phyloP scores from a whole-genome alignment of 768 basidiomycete genomes.

The Rhizopogon sp. region DNA sequence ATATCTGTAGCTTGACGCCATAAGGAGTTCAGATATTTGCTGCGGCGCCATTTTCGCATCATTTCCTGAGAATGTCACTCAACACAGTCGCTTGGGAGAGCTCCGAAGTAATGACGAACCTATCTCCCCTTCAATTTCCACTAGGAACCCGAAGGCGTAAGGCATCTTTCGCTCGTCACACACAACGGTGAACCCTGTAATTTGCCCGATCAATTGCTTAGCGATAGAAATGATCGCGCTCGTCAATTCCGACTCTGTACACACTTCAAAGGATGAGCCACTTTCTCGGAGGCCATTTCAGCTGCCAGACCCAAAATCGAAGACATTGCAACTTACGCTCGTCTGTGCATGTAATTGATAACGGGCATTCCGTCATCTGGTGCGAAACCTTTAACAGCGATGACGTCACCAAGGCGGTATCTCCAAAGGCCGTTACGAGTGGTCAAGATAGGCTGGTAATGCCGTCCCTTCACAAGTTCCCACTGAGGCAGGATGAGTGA shows the following conservation, averaged over 20 bases:
- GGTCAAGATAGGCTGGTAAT: slow-evolving; percentile 5
- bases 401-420: slow-evolving; percentile 5
- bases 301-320: neutral
- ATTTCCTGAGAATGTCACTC: neutral
- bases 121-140: slow-evolving; percentile 1
- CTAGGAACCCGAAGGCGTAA: slow-evolving; percentile 6
- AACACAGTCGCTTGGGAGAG: neutral
- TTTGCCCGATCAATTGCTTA: slow-evolving; percentile 8
- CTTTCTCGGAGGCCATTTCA: neutral
- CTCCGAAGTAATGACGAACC: neutral
- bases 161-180: slow-evolving; percentile 13
- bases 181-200: slow-evolving; percentile 18
- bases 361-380: neutral
- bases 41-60: neutral
- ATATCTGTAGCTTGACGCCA: neutral
- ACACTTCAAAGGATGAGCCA: neutral
- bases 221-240: slow-evolving; percentile 8
- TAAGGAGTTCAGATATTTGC: neutral
- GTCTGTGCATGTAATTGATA: slow-evolving; percentile 2
- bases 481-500: neutral
- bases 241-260: slow-evolving; percentile 15
- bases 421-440: slow-evolving; percentile 9
- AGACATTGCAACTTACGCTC: slow-evolving; percentile 1
- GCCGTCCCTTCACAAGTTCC: neutral
- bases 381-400: neutral